A percentile compares a stretch with the other conserved stretches of the same genome.
phyloP scores from a whole-genome alignment of 1,139 yeast genomes.

The Zygoascus hellenicus region DNA sequence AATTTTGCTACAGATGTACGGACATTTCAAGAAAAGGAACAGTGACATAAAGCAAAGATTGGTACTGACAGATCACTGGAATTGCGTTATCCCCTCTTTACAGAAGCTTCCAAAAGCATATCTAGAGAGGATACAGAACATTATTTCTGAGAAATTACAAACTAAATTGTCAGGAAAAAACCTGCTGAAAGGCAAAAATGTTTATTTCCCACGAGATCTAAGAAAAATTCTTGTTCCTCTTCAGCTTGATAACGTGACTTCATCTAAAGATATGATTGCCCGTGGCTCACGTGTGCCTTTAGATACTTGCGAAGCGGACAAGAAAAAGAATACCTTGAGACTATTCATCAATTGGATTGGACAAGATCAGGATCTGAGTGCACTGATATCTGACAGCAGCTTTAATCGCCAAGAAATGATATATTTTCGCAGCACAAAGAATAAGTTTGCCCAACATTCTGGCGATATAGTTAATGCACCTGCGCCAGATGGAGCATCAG shows the following conservation, averaged over 20 bases:
- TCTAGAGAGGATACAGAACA: not conserved
- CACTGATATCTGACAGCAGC: slow-evolving; percentile 4
- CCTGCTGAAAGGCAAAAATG: slow-evolving; percentile 6
- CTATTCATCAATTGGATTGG: slow-evolving; percentile 15
- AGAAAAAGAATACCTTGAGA: slow-evolving; percentile 9
- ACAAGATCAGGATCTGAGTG: slow-evolving; percentile 11
- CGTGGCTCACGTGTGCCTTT: slow-evolving; percentile 12
- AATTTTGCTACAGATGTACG: slow-evolving; percentile 11
- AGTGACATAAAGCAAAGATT: slow-evolving; percentile 1
- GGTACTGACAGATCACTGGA: slow-evolving; percentile 2
- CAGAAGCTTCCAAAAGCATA: not conserved
- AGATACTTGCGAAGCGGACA: slow-evolving; percentile 7
- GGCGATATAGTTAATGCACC: slow-evolving; percentile 13
- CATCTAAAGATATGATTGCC: slow-evolving; percentile 7
- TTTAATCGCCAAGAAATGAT: not conserved
- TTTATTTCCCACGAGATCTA: slow-evolving; percentile 9
- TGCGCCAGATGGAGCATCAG: slow-evolving; percentile 13
- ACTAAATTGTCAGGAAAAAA: not conserved
- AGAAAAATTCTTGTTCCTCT: slow-evolving; percentile 9
- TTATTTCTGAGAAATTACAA: not conserved
- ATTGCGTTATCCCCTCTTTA: slow-evolving; percentile 2
- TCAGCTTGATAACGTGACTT: slow-evolving; percentile 8
- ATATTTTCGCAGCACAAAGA: not conserved
- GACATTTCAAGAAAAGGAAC: slow-evolving; percentile 11
- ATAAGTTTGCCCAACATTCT: slow-evolving; percentile 10